Evolutionary conservation across 345 rosid genomes (phyloP), one percentile per base, ranked within the genome.

Genomic region (Citrus reticulata): DNA sequence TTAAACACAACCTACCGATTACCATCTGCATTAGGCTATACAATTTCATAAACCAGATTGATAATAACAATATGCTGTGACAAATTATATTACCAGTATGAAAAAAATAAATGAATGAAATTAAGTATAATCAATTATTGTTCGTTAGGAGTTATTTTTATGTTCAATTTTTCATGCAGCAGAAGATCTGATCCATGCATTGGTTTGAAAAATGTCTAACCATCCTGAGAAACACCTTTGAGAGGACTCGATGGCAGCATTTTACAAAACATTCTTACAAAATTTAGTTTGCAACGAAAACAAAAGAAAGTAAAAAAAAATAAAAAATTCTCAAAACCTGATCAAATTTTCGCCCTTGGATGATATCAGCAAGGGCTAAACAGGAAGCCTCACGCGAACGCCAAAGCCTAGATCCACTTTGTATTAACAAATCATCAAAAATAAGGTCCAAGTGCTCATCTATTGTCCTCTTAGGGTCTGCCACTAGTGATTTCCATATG

Each of bases 341-440:
- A 80, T 86, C 88, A 84, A 92, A 95, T 84, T 86, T 93, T 68
- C 93, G 87, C 60, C 99, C 99, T 85, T 95, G 99, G 80, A 95
- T 85, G 75, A 95, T 89, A 89, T 95, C 99, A 77, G 97, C 93
- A 85, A 95, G 92, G 73, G 98, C 97, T 74, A 89, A 92, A 89
- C 97, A 92, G 24, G 98, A 91, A 82, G 98, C 99, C 86, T 95
- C 99, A 77, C 96, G 95, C 13, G 98, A 91, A 73, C 97, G 98
- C 96, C 98, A 93, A 77, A 93, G 97, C 88, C 98, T 88, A 82
- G 98, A 86, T 81, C 96, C 97, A 83, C 94, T 86, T 85, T 95
- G 99, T 30, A 64, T 81, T 74, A 91, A 66, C 77, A 95, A 86
- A 88, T 95, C 99, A 83, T 93, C 95, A 57, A 93, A 72, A 81